phyloP scores from a whole-genome alignment of 805 yeast genomes.

The Kodamaea sagamina region DNA sequence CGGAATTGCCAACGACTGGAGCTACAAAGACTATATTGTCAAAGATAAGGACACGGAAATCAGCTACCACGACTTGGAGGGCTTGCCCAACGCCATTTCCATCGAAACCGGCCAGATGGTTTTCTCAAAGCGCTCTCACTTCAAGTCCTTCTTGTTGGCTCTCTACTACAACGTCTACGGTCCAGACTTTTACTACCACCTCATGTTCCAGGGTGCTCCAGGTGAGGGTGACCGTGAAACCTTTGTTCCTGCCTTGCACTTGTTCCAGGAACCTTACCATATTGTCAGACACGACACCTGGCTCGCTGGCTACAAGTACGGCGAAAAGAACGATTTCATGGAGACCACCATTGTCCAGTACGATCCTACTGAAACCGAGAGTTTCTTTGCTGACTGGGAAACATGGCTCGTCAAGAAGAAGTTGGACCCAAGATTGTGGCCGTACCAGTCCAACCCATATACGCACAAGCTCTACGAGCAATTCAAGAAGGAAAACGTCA shows the following conservation, averaged over 20 bases:
- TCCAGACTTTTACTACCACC: slow-evolving; percentile 27
- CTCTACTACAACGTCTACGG: slow-evolving; percentile 39
- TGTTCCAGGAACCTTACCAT: slow-evolving; percentile 37
- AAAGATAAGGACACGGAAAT: slow-evolving; percentile 21
- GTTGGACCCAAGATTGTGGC: slow-evolving; percentile 21
- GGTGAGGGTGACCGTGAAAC: slow-evolving; percentile 42
- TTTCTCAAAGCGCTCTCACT: slow-evolving; percentile 35
- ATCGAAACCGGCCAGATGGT: slow-evolving; percentile 41
- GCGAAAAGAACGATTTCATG: slow-evolving; percentile 15
- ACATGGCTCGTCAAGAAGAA: slow-evolving; percentile 24
- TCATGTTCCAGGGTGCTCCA: slow-evolving; percentile 38
- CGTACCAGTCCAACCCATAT: slow-evolving; percentile 18
- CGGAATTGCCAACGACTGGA: slow-evolving; percentile 30
- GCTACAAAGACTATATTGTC: slow-evolving; percentile 23
- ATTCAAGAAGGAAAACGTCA: slow-evolving; percentile 12
- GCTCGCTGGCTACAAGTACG: slow-evolving; percentile 23
- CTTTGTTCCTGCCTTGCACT: slow-evolving; percentile 39
- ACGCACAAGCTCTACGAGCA: slow-evolving; percentile 17
- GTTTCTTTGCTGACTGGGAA: slow-evolving; percentile 27
- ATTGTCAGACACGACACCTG: slow-evolving; percentile 23
- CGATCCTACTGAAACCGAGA: slow-evolving; percentile 20
- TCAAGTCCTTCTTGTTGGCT: slow-evolving; percentile 31
- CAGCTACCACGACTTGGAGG: slow-evolving; percentile 35
- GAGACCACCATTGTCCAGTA: slow-evolving; percentile 28
- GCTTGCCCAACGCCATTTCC: slow-evolving; percentile 30